A percentile compares a stretch with the other conserved stretches of the same genome.
These are phyloP conservation scores for Xylaria castorea DNA, from an alignment of 495 filamentous ascomycete species.

Conservation along the genomic window DNA sequence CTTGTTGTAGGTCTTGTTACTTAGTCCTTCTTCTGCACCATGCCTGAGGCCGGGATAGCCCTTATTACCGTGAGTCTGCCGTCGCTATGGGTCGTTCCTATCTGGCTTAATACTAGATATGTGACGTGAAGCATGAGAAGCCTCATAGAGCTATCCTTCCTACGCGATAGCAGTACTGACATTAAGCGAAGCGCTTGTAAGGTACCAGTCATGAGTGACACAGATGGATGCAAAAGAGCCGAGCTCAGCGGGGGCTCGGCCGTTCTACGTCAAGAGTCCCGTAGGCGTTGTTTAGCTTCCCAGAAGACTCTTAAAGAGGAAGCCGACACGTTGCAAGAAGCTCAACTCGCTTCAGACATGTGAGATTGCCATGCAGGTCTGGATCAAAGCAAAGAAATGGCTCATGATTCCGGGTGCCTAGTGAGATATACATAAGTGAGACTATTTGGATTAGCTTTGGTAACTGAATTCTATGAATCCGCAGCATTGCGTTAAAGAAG, in stretches of 20 bases:
- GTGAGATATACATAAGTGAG: not conserved
- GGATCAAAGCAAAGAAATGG: too few relatives aligned
- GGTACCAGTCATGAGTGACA: too few relatives aligned
- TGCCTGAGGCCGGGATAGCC: not conserved
- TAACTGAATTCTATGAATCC: not conserved
- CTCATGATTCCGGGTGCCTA: not conserved
- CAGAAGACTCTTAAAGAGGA: not conserved
- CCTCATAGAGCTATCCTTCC: not conserved
- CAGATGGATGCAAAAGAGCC: not conserved
- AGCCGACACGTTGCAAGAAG: not conserved
- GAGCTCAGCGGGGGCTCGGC: not conserved
- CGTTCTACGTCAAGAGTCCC: not conserved
- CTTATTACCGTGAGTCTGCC: not conserved
- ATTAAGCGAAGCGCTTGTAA: not conserved
- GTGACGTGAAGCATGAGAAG: not conserved
- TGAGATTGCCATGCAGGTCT: not conserved
- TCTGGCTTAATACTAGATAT: not conserved
- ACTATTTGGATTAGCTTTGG: not conserved
- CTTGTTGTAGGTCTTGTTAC: too few relatives aligned
- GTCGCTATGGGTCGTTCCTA: not conserved
- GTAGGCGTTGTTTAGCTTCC: not conserved
- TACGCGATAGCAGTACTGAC: not conserved
- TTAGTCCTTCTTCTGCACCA: not conserved
- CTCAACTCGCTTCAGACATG: not conserved
- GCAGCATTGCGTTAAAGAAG: too few relatives aligned